Evolutionary conservation across 805 yeast genomes (phyloP).

Genomic region (Pichia gijzeniarum): DNA sequence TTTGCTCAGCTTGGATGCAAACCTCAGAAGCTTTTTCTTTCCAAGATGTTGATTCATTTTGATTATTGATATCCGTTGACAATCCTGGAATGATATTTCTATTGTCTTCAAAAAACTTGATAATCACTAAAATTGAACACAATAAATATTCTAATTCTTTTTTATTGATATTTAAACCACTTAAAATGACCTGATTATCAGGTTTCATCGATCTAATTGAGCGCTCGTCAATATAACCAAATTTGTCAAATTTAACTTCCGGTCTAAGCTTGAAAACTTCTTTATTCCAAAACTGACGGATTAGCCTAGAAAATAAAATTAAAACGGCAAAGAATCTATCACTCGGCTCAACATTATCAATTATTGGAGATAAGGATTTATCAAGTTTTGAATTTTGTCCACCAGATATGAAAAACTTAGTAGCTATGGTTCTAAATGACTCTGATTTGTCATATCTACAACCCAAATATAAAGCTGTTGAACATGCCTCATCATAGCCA

Average conservation of each 20-base stretch:
- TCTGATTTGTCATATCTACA: conserved; percentile 64
- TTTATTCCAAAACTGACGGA: conserved; percentile 72
- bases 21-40: conserved; percentile 48
- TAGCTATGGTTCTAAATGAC: conserved; percentile 40
- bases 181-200: conserved; percentile 31
- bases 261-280: conserved; percentile 49
- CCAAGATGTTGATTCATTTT: conserved; percentile 38
- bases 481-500: conserved; percentile 86
- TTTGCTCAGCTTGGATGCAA: conserved; percentile 82
- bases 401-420: conserved; percentile 44
- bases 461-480: conserved; percentile 78
- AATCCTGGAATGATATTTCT: conserved; percentile 56
- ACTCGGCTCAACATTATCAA: conserved; percentile 79
- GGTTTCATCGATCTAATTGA: conserved; percentile 38
- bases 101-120: conserved; percentile 64
- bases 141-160: conserved; percentile 59
- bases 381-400: conserved; percentile 45
- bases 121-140: conserved; percentile 62
- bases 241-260: conserved; percentile 29
- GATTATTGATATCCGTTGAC: conserved; percentile 45
- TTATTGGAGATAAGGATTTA: conserved; percentile 33
- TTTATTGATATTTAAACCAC: conserved; percentile 41
- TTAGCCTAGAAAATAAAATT: conserved; percentile 66
- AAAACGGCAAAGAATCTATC: conserved; percentile 89
- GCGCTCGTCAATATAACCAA: conserved; percentile 32